These are phyloP conservation scores for Neofusicoccum parvum DNA, from an alignment of 2,329 filamentous ascomycete genomes.

Conservation along the genomic window DNA sequence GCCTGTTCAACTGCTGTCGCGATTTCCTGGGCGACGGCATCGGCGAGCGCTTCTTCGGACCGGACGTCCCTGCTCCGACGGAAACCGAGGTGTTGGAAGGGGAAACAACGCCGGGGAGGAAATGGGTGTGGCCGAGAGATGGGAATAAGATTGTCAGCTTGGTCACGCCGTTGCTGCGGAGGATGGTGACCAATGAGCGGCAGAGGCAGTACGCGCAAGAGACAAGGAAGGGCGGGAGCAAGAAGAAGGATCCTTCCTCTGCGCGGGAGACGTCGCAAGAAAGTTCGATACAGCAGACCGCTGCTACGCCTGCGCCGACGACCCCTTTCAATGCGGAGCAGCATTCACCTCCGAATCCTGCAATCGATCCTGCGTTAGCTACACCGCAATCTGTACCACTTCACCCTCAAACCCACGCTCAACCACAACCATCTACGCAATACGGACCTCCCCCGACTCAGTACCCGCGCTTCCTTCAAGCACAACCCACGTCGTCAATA, in stretches of 20 bases:
- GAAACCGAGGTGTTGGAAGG: constrained; percentile 37
- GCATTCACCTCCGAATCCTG: constrained; percentile 19
- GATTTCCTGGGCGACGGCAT: constrained; percentile 55
- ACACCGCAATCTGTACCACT: not conserved
- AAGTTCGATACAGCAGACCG: not conserved
- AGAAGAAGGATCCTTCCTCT: constrained; percentile 29
- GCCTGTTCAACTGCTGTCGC: constrained; percentile 58
- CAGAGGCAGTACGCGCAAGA: constrained; percentile 61
- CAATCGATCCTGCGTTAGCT: constrained; percentile 5
- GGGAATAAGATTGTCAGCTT: constrained; percentile 58
- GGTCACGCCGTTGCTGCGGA: constrained; percentile 58
- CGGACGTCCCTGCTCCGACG: constrained; percentile 34
- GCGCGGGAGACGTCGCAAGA: constrained; percentile 7
- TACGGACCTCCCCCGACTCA: not conserved
- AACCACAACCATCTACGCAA: not conserved
- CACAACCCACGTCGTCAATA: not conserved
- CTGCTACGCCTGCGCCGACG: not conserved
- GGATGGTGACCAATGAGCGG: constrained; percentile 63
- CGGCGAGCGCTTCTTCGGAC: constrained; percentile 55
- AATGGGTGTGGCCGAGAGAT: constrained; percentile 57
- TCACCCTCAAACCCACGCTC: not conserved
- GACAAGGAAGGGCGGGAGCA: constrained; percentile 52
- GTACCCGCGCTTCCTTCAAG: constrained; percentile 2
- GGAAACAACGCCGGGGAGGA: constrained; percentile 41
- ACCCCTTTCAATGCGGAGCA: constrained; percentile 22